Conservation (phyloP, 768 basidiomycete genomes). For the Brasilioporus rufonigricans region DNA sequence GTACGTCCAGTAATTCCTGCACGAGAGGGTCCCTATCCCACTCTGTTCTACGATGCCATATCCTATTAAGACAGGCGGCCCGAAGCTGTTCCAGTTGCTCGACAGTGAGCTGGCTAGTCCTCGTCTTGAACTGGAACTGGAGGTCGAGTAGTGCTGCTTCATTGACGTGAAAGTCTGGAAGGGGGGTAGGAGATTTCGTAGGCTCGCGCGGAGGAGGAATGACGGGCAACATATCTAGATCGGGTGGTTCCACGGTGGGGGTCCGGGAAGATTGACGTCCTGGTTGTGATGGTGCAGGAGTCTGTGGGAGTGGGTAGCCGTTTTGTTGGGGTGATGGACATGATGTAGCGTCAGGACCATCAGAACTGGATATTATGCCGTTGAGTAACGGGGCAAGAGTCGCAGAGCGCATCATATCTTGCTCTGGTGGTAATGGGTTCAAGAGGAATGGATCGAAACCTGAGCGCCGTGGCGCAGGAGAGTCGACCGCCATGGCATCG, state of each 20-base stretch:
- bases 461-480: conserved; percentile 28
- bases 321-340: conserved; percentile 12
- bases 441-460: conserved; percentile 55
- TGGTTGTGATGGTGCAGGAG: conserved; percentile 3
- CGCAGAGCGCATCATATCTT: conserved; percentile 22
- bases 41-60: conserved; percentile 80
- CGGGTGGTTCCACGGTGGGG: conserved; percentile 8
- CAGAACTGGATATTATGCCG: conserved; percentile 11
- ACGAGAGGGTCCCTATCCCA: conserved; percentile 81
- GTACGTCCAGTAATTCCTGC: conserved; percentile 51
- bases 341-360: not conserved
- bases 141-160: conserved; percentile 49
- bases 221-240: conserved; percentile 20
- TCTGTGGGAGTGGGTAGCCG: conserved; percentile 6
- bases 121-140: conserved; percentile 43
- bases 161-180: conserved; percentile 76
- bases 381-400: conserved; percentile 28
- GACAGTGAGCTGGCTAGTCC: conserved; percentile 63
- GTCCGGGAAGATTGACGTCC: conserved; percentile 4
- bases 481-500: conserved; percentile 41
- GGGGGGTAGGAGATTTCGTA: conserved; percentile 63
- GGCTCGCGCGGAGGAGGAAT: conserved; percentile 35
- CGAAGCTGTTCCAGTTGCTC: conserved; percentile 95
- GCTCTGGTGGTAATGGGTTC: conserved; percentile 45
- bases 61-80: conserved; percentile 69